A percentile compares a stretch with the other conserved stretches of the same genome.
Evolutionary conservation across 1,284 basidiomycete genomes (phyloP).

Genomic region (Cryptococcus floricola): DNA sequence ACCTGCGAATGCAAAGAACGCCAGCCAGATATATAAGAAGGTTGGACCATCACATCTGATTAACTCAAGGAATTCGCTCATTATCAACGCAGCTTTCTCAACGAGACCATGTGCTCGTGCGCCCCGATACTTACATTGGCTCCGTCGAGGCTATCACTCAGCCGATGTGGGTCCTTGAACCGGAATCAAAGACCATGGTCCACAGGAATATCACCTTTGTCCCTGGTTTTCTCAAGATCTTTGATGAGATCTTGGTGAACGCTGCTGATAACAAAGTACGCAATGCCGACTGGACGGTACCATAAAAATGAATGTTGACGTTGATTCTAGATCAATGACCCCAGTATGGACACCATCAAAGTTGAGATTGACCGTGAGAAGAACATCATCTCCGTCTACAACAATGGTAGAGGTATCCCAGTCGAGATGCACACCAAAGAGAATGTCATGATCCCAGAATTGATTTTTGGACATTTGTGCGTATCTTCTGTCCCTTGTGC

Average conservation of each 20-base stretch:
- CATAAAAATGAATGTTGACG: not conserved
- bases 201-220: conserved; percentile 82
- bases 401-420: conserved; percentile 95
- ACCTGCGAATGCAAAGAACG: conserved; percentile 63
- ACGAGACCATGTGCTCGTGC: conserved; percentile 92
- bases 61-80: not conserved
- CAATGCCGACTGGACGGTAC: conserved; percentile 6
- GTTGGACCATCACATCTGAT: conserved; percentile 50
- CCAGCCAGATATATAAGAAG: conserved; percentile 90
- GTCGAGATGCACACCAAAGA: conserved; percentile 93
- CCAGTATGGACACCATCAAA: conserved; percentile 82
- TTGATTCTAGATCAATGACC: conserved; percentile 71
- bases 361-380: conserved; percentile 80
- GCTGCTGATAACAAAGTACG: conserved; percentile 96
- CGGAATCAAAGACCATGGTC: conserved; percentile 72
- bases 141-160: conserved; percentile 82
- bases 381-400: conserved; percentile 84
- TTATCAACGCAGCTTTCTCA: conserved; percentile 69
- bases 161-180: conserved; percentile 86
- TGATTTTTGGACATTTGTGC: conserved; percentile 90
- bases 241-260: conserved; percentile 98
- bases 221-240: conserved; percentile 98
- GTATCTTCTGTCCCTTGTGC: conserved; percentile 6
- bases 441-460: conserved; percentile 92
- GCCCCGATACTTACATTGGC: conserved; percentile 98